Evolutionary conservation across 2,329 filamentous ascomycete genomes (phyloP), one percentile per base, ranked within the genome.

Genomic region (Penicillium sp.): DNA sequence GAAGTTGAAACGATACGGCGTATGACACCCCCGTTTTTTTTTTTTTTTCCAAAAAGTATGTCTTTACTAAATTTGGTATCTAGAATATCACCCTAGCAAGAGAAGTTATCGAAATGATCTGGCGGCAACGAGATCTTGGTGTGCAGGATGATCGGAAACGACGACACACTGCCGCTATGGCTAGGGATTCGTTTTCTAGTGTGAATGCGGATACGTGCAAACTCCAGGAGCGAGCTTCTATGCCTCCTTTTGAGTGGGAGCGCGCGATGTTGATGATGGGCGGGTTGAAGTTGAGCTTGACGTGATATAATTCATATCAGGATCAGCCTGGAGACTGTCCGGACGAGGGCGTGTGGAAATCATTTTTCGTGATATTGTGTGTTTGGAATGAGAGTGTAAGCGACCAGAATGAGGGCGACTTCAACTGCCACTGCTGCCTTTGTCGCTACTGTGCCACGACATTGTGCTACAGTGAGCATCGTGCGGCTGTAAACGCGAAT

Each of bases 101-200:
- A 55, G 54, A 66, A 48, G 66, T 67, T 3, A 56, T 68, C 23
- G 58, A 68, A 51, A 66, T 64, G 64, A 65, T 66, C 6, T 68
- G 66, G 65, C 57, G 63, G 23, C 66, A 66, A 55, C 59, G 59
- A 16, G 66, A 68, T 56, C 49, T 68, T 3, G 56, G 56, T 1
- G 54, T 55, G 1, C 59, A 64, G 24, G 65, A 66, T 47, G 63
- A 63, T 46, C 55, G 59, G 38, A 61, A 59, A 51, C 58, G 51
- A 7, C 46, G 46, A 23, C 59, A 50, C 11, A 38, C 54, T 12
- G 55, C 43, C 16, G 47, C 54, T 5, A 47, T 24, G n/a, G 43
- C 43, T 14, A 51, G 21, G 16, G 1, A 11, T 16, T 40, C 35
- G 23, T 12, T 26, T 6, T 20, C 49, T 42, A 16, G 5, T 18